Percentiles rank a stretch among this genome's conserved stretches.
phyloP scores from a whole-genome alignment of 495 filamentous ascomycete species.

The Xylaria cubensis region DNA sequence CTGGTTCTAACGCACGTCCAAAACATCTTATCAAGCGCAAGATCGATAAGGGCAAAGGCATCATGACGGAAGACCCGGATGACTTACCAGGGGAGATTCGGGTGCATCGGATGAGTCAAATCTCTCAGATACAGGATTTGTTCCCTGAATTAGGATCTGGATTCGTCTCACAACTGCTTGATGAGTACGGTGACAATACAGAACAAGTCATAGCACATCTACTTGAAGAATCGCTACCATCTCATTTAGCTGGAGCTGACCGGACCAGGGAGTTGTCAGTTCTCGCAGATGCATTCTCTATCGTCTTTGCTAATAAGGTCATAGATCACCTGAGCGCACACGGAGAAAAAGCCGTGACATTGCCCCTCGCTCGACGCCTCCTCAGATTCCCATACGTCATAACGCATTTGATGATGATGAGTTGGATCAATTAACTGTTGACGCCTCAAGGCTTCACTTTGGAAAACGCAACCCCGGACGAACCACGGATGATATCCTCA shows the following conservation, averaged over 20 bases:
- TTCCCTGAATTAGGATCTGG: conserved; percentile 88
- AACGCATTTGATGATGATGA: conserved; percentile 84
- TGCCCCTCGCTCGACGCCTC: conserved; percentile 49
- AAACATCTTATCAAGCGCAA: conserved; percentile 55
- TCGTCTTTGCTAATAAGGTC: conserved; percentile 33
- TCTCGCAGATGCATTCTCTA: background rate
- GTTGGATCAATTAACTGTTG: conserved; percentile 72
- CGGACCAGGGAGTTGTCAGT: conserved; percentile 60
- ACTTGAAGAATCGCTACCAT: conserved; percentile 79
- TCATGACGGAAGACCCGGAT: conserved; percentile 53
- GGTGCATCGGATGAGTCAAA: conserved; percentile 79
- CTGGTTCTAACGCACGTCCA: conserved; percentile 57
- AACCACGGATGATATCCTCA: conserved; percentile 67
- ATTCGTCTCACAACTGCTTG: conserved; percentile 79
- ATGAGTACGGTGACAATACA: conserved; percentile 76
- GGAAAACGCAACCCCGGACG: conserved; percentile 70
- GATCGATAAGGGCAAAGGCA: conserved; percentile 74
- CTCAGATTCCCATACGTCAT: conserved; percentile 46
- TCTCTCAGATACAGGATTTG: conserved; percentile 88
- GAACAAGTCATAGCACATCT: conserved; percentile 84
- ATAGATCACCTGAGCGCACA: conserved; percentile 34
- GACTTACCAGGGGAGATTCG: conserved; percentile 64
- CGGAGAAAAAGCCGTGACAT: conserved; percentile 42
- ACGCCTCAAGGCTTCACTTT: conserved; percentile 70
- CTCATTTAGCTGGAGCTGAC: conserved; percentile 62